These are phyloP conservation scores for Metrosideros polymorpha DNA, from an alignment of 441 rosid genomes.

Conservation along the genomic window DNA sequence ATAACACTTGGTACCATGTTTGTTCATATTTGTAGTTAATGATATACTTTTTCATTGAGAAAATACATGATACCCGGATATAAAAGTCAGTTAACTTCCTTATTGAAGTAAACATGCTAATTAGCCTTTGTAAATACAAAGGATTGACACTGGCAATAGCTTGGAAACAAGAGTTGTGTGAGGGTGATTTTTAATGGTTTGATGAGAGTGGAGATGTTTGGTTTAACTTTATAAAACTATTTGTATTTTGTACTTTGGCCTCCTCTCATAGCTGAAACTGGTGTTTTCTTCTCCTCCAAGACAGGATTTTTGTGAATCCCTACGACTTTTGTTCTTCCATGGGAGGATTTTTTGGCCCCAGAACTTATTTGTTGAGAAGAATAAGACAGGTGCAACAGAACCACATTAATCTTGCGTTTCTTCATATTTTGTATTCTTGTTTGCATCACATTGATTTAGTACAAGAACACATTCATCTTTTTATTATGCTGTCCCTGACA, in stretches of 20 bases:
- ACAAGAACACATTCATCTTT: background rate
- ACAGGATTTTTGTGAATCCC: no score
- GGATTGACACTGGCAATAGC: background rate
- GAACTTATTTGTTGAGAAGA: no score
- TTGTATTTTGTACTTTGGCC: background rate
- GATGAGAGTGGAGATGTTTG: background rate
- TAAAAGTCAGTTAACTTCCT: background rate
- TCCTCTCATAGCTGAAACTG: background rate
- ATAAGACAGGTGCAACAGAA: background rate
- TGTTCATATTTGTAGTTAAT: background rate
- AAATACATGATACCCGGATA: background rate
- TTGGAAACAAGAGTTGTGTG: background rate
- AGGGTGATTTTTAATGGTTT: background rate
- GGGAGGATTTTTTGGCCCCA: no score
- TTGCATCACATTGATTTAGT: background rate
- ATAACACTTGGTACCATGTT: background rate
- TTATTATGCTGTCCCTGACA: background rate
- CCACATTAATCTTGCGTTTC: background rate
- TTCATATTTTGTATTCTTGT: fast-evolving
- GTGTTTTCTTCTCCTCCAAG: background rate
- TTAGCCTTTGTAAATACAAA: background rate
- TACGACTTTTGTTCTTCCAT: no score
- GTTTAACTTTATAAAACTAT: background rate
- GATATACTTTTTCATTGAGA: background rate
- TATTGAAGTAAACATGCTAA: background rate